phyloP scores from a whole-genome alignment of 768 basidiomycete species.

The Tulasnella sp. region DNA sequence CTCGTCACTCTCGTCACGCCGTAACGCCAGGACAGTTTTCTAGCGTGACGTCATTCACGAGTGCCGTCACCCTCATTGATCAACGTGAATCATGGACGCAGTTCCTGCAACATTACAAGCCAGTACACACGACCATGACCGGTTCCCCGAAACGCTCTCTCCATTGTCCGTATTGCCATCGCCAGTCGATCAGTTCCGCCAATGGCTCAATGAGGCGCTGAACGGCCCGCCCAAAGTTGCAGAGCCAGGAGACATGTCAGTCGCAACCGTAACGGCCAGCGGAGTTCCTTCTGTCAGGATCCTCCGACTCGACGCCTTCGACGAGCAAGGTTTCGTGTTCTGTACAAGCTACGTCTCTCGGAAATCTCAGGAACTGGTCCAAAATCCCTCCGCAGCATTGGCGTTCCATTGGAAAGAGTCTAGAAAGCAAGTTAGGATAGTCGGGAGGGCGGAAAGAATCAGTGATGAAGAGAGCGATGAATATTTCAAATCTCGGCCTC shows the following conservation, averaged over 20 bases:
- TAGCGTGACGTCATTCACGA: too few relatives aligned
- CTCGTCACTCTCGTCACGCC: too few relatives aligned
- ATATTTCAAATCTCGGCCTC: neutral
- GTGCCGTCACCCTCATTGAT: too few relatives aligned
- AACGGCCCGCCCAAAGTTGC: slow-evolving; percentile 20
- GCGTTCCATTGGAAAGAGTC: neutral
- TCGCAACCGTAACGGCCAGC: slow-evolving; percentile 59
- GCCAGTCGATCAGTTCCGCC: slow-evolving; percentile 77
- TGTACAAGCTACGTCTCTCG: slow-evolving; percentile 95
- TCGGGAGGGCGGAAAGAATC: neutral
- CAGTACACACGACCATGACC: slow-evolving; percentile 52
- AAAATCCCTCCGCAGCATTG: neutral
- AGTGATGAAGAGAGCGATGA: neutral
- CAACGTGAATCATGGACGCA: neutral
- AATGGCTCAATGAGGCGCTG: slow-evolving; percentile 31
- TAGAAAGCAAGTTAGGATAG: neutral
- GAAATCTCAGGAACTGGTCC: neutral
- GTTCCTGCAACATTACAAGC: neutral
- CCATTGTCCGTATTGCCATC: slow-evolving; percentile 52
- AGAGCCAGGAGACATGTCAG: slow-evolving; percentile 63
- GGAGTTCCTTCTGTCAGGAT: slow-evolving; percentile 83
- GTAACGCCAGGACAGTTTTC: too few relatives aligned
- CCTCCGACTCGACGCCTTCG: slow-evolving; percentile 87
- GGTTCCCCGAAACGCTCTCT: slow-evolving; percentile 54
- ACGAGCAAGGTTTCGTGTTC: slow-evolving; percentile 84